phyloP scores from a whole-genome alignment of 2,329 filamentous ascomycete species.

The Alternaria consortialis region DNA sequence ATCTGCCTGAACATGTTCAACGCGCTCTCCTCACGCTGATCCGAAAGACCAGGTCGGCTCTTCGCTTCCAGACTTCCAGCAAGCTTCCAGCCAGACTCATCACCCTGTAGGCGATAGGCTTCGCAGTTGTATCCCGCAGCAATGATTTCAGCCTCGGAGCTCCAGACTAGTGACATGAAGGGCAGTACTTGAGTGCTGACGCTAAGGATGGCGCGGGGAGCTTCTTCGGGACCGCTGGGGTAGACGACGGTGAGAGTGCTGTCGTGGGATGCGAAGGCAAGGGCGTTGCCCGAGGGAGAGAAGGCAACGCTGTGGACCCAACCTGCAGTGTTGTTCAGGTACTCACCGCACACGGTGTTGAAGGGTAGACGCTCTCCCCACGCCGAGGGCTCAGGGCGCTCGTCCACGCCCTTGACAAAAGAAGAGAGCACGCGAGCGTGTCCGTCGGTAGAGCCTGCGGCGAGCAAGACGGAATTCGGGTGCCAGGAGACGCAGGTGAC shows the following conservation, averaged over 20 bases:
- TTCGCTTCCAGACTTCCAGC: slow-evolving; percentile 82
- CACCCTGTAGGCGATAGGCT: slow-evolving; percentile 86
- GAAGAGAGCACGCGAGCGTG: slow-evolving; percentile 94
- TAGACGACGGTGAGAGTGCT: slow-evolving; percentile 97
- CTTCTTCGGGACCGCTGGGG: slow-evolving; percentile 87
- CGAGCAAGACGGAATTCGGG: slow-evolving; percentile 93
- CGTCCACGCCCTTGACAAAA: slow-evolving; percentile 95
- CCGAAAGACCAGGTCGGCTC: slow-evolving; percentile 65
- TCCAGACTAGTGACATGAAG: slow-evolving; percentile 94
- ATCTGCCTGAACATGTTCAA: slow-evolving; percentile 99
- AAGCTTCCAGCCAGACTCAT: slow-evolving; percentile 82
- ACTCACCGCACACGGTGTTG: slow-evolving; percentile 98
- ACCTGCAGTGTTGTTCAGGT: slow-evolving; percentile 91
- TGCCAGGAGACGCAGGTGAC: slow-evolving; percentile 97
- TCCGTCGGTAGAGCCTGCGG: slow-evolving; percentile 95
- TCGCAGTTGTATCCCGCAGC: slow-evolving; percentile 91
- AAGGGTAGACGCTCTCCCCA: slow-evolving; percentile 98
- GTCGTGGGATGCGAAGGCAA: slow-evolving; percentile 94
- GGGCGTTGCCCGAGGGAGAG: slow-evolving; percentile 88
- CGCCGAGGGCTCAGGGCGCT: slow-evolving; percentile 81
- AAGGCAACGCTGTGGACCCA: slow-evolving; percentile 96
- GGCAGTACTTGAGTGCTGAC: slow-evolving; percentile 90
- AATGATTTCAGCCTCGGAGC: slow-evolving; percentile 88
- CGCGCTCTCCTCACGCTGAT: slow-evolving; percentile 85
- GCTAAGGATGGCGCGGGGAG: slow-evolving; percentile 87